phyloP scores from a whole-genome alignment of 2,329 filamentous ascomycete species.

The Zelopaecilomyces penicillatus region DNA sequence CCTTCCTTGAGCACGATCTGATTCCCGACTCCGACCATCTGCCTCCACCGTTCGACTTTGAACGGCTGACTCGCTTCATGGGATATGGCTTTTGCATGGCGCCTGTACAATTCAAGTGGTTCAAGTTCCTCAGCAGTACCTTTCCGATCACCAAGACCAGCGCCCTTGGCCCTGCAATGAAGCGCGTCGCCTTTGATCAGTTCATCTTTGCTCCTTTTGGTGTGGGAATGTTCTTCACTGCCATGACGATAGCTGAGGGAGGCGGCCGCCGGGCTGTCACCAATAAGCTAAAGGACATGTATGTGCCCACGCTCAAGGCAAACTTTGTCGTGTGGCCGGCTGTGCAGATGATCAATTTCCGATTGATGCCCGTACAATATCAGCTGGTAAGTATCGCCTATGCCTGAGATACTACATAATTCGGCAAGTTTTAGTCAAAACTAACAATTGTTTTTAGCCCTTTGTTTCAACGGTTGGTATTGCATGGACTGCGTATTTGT shows the following conservation, averaged over 20 bases:
- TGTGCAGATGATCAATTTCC: constrained; percentile 95
- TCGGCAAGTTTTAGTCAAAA: too few relatives aligned
- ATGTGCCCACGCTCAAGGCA: constrained; percentile 85
- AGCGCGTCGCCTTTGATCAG: constrained; percentile 88
- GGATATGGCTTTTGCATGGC: constrained; percentile 96
- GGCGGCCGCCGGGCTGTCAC: constrained; percentile 71
- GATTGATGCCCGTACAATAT: constrained; percentile 88
- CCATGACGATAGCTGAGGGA: constrained; percentile 93
- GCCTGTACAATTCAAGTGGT: constrained; percentile 93
- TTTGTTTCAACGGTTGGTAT: constrained; percentile 96
- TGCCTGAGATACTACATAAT: not conserved
- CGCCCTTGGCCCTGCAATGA: constrained; percentile 69
- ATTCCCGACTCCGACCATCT: constrained; percentile 53
- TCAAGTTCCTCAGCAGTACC: constrained; percentile 68
- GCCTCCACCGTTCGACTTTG: constrained; percentile 88
- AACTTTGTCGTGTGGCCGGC: constrained; percentile 94
- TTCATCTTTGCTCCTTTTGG: constrained; percentile 86
- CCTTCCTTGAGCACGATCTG: constrained; percentile 55
- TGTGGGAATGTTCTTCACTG: constrained; percentile 83
- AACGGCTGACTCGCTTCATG: constrained; percentile 91
- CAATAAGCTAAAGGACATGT: constrained; percentile 88
- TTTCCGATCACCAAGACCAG: constrained; percentile 79
- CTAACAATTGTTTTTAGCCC: constrained; percentile 48
- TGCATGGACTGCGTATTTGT: constrained; percentile 95
- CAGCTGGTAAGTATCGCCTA: constrained; percentile 66